Percentiles rank a stretch among this genome's conserved stretches.
These are phyloP conservation scores for Colletotrichum neosansevieriae DNA, from an alignment of 2,329 filamentous ascomycete genomes.

Conservation along the genomic window DNA sequence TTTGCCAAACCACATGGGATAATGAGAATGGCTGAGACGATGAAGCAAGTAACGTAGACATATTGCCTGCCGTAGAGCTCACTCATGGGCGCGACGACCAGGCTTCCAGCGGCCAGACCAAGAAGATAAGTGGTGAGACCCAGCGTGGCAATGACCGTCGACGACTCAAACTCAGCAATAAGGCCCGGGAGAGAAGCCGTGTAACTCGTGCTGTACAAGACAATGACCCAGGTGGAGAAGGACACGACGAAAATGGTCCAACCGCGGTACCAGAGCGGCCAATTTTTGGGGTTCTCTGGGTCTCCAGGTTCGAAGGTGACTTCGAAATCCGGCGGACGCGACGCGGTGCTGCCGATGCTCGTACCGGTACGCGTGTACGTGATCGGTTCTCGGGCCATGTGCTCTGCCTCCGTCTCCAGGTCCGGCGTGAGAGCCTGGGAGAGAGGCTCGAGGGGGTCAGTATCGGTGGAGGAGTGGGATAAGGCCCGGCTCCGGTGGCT, in stretches of 20 bases:
- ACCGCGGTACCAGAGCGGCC: conserved; percentile 65
- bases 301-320: conserved; percentile 77
- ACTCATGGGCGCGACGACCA: conserved; percentile 80
- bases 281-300: conserved; percentile 74
- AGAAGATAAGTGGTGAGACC: conserved; percentile 84
- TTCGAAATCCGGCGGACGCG: conserved; percentile 72
- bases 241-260: conserved; percentile 60
- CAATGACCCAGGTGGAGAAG: conserved; percentile 63
- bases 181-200: conserved; percentile 79
- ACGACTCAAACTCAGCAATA: conserved; percentile 72
- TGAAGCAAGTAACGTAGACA: conserved; percentile 77
- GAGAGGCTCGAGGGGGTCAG: conserved; percentile 47
- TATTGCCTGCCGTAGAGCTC: conserved; percentile 76
- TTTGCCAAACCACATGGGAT: conserved; percentile 79
- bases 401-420: conserved; percentile 54
- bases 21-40: conserved; percentile 74
- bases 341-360: conserved; percentile 55
- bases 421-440: conserved; percentile 54
- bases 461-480: conserved; percentile 34
- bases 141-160: conserved; percentile 73
- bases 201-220: conserved; percentile 83
- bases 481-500: conserved; percentile 27
- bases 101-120: conserved; percentile 77
- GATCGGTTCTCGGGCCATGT: conserved; percentile 55
- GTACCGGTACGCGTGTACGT: conserved; percentile 53